These are phyloP conservation scores for Gossypium anomalum DNA, from an alignment of 345 rosid genomes.

Conservation along the genomic window DNA sequence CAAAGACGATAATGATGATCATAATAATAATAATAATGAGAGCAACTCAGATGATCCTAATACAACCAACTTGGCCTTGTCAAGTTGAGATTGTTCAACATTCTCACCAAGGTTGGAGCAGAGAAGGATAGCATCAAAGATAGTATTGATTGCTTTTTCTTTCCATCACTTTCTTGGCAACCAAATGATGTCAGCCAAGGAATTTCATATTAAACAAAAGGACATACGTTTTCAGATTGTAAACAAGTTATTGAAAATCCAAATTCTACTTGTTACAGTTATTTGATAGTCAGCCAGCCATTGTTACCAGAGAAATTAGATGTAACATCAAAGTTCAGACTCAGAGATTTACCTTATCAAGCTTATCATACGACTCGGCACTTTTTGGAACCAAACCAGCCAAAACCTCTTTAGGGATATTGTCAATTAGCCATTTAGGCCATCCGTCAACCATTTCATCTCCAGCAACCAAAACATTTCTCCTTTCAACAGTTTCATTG, in stretches of 20 bases:
- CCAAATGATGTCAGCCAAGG: background rate
- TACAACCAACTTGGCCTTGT: background rate
- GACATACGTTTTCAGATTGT: background rate
- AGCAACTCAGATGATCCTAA: slow-evolving; percentile 5
- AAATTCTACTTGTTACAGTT: background rate
- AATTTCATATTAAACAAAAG: background rate
- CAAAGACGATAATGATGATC: background rate
- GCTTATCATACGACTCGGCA: slow-evolving; percentile 54
- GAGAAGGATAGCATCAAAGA: background rate
- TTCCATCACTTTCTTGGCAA: background rate
- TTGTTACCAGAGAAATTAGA: background rate
- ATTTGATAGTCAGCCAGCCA: background rate
- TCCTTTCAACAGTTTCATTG: slow-evolving; percentile 3
- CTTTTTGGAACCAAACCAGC: slow-evolving; percentile 54
- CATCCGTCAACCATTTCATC: slow-evolving; percentile 45
- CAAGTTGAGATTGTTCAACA: background rate
- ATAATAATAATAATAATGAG: background rate
- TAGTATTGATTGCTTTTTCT: background rate
- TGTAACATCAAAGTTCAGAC: background rate
- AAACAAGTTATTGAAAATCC: background rate
- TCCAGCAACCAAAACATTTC: background rate
- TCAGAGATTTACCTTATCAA: slow-evolving; percentile 42
- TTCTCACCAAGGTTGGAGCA: background rate
- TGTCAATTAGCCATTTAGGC: slow-evolving; percentile 63
- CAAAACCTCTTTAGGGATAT: slow-evolving; percentile 45